Evolutionary conservation across 176 grass and related monocot species (phyloP).

Genomic region (Miscanthus lutarioriparius): DNA sequence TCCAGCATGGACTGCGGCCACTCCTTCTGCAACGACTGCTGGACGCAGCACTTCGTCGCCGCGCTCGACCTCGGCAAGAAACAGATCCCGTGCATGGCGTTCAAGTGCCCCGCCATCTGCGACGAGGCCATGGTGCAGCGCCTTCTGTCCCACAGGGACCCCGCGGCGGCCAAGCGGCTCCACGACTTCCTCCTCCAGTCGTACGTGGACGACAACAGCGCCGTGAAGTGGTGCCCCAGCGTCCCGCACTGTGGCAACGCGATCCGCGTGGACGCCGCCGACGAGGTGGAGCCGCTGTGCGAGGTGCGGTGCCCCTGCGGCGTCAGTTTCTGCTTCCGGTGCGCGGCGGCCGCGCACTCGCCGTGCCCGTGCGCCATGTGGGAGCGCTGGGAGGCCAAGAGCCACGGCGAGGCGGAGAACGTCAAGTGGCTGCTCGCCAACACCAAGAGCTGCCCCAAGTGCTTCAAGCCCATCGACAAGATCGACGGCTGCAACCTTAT

Average conservation of each 20-base stretch:
- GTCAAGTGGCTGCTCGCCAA: constrained; percentile 47
- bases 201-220: constrained; percentile 57
- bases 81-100: constrained; percentile 53
- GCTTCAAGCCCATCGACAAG: constrained; percentile 46
- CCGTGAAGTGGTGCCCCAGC: constrained; percentile 60
- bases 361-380: constrained; percentile 57
- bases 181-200: constrained; percentile 43
- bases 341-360: constrained; percentile 35
- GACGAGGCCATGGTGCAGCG: constrained; percentile 42
- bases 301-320: constrained; percentile 58
- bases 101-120: constrained; percentile 45
- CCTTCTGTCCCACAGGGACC: constrained; percentile 24
- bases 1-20: constrained; percentile 59
- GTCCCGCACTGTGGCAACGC: constrained; percentile 52
- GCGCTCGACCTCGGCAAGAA: constrained; percentile 37
- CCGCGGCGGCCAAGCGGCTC: constrained; percentile 40
- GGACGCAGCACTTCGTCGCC: constrained; percentile 50
- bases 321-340: constrained; percentile 57
- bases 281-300: constrained; percentile 12
- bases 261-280: constrained; percentile 25
- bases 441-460: constrained; percentile 64
- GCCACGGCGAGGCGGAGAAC: constrained; percentile 25
- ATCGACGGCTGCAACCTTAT: constrained; percentile 45
- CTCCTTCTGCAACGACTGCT: constrained; percentile 56
- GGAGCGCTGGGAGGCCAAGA: constrained; percentile 43